Evolutionary conservation across 805 yeast species (phyloP), one percentile per base, ranked within the genome.

Genomic region (Candida methanosorbosa): DNA sequence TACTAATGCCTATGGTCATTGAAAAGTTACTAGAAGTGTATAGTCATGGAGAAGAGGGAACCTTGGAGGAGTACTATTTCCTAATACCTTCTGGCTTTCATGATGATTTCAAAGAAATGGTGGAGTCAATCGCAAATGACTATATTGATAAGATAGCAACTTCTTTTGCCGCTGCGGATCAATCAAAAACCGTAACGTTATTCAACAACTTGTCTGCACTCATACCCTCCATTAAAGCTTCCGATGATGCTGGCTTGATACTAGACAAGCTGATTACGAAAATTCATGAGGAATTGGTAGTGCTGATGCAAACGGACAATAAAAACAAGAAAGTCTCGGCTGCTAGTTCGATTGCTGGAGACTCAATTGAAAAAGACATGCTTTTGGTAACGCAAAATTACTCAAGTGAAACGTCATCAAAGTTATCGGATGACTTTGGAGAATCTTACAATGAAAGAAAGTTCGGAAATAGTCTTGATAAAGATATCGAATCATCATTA

Each of bases 1-100:
- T 47, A 9, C 46, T 70, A 15, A 35, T 67, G 4, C 64, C 69
- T 0, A 37, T 53, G 9, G 27, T 64, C 2, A 30, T 72, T 14
- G 32, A 29, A 21, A 21, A 25, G 4, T 20, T 20, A 4, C 15
- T 25, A 13, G 15, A 19, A n/a, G 14, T 29, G n/a, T 29, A 16
- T 18, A 19, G 20, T 15, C 11, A 14, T 5, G n/a, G 15, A 29
- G 19, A 7, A 11, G 8, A 3, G 9, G 14, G n/a, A 18, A 19
- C 18, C 30, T 5, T 11, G 12, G 3, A 15, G 20, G 11, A 11
- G 8, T 9, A 8, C 11, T 21, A 14, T 25, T 27, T 26, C 8
- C 26, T 5, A 15, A 14, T 8, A 15, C 24, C 19, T 21, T 11
- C 8, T 8, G 23, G 11, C 11, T 11, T 11, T 9, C 19, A 24